Evolutionary conservation across 78 protist genomes (phyloP).

Genomic region (Cavenderia fasciculata): DNA sequence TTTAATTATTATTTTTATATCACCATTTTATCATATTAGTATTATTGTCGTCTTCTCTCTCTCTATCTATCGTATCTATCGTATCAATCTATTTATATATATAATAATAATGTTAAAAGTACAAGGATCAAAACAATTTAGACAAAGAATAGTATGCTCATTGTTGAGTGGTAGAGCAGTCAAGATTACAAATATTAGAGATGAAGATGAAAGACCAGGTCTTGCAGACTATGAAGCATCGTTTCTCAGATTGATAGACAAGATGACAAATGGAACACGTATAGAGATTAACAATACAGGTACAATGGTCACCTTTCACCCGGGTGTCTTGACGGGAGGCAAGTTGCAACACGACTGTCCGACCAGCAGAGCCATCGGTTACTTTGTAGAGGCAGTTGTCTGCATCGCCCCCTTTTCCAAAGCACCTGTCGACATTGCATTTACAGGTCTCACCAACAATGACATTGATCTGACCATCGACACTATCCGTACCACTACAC

Average conservation of each 20-base stretch:
- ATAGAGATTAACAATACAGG: conserved; percentile 74
- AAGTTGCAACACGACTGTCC: conserved; percentile 75
- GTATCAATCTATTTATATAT: not conserved
- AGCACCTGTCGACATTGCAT: conserved; percentile 54
- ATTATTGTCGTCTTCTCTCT: no score
- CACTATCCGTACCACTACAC: conserved; percentile 87
- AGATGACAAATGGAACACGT: conserved; percentile 78
- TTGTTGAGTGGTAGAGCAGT: conserved; percentile 64
- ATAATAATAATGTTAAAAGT: conserved; percentile 44
- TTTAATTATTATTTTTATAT: no score
- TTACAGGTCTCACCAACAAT: conserved; percentile 93
- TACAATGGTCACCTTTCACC: conserved; percentile 57
- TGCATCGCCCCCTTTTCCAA: conserved; percentile 94
- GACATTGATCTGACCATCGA: conserved; percentile 90
- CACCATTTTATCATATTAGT: no score
- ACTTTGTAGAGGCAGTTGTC: conserved; percentile 89
- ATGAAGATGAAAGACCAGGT: conserved; percentile 82
- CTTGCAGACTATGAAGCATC: conserved; percentile 79
- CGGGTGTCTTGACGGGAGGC: conserved; percentile 82
- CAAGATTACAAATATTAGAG: conserved; percentile 77
- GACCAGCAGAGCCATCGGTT: conserved; percentile 37
- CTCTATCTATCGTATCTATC: no score
- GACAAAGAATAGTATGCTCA: conserved; percentile 78
- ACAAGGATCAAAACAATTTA: conserved; percentile 76
- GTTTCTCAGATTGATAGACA: conserved; percentile 69